Percentiles rank a stretch among this genome's conserved stretches.
Conservation (phyloP, 805 yeast species). For the Candida nemodendra region DNA sequence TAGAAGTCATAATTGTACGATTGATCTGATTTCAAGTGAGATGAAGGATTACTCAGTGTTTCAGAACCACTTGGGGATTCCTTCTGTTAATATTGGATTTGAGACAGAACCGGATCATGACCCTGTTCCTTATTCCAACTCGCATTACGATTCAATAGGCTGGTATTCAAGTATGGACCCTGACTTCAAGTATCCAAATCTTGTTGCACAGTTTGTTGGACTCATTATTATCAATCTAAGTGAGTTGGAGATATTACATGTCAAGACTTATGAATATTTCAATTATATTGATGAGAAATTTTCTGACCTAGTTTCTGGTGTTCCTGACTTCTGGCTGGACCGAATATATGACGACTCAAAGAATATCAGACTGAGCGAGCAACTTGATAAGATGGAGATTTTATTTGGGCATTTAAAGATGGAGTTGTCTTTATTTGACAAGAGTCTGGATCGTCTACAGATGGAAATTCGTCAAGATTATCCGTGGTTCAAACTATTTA, state of each 20-base stretch:
- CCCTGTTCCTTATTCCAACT: slow-evolving; percentile 56
- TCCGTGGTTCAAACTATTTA: slow-evolving; percentile 71
- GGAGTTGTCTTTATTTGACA: slow-evolving; percentile 21
- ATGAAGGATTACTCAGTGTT: slow-evolving; percentile 55
- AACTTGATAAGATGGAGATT: slow-evolving; percentile 8
- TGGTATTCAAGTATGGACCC: slow-evolving; percentile 53
- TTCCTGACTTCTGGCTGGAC: slow-evolving; percentile 34
- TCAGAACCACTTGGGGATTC: slow-evolving; percentile 66
- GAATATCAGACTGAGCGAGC: slow-evolving; percentile 26
- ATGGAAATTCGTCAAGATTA: slow-evolving; percentile 57
- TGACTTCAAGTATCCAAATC: slow-evolving; percentile 50
- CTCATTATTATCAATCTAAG: slow-evolving; percentile 50
- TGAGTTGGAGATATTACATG: slow-evolving; percentile 56
- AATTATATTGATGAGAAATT: slow-evolving; percentile 39
- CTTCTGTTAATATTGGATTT: slow-evolving; percentile 54
- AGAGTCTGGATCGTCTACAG: slow-evolving; percentile 37
- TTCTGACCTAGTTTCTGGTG: slow-evolving; percentile 18
- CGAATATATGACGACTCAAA: slow-evolving; percentile 14
- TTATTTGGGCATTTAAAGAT: slow-evolving; percentile 11
- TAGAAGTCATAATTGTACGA: slow-evolving; percentile 33
- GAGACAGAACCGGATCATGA: slow-evolving; percentile 35
- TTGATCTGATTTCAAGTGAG: slow-evolving; percentile 46
- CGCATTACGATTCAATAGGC: slow-evolving; percentile 54
- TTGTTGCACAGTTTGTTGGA: slow-evolving; percentile 60
- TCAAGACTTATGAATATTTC: slow-evolving; percentile 49